Evolutionary conservation across 2,329 filamentous ascomycete species (phyloP).

Genomic region (Sarocladium kiliense): DNA sequence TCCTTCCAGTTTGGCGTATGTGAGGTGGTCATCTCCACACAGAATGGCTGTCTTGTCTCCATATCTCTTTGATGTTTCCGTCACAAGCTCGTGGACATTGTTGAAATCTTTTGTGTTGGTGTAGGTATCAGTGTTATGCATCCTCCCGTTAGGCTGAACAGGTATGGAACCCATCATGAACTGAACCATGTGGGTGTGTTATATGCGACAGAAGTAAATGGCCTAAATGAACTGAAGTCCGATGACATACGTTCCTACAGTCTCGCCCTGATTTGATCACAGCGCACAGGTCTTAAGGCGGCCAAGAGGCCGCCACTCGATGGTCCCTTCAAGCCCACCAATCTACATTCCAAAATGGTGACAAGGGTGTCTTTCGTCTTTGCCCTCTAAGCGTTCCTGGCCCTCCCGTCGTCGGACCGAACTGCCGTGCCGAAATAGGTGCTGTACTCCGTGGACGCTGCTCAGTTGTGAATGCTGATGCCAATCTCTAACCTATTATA

Average conservation of each 20-base stretch:
- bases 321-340: background rate
- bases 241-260: background rate
- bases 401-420: background rate
- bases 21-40: constrained; percentile 10
- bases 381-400: background rate
- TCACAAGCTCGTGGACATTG: background rate
- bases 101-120: background rate
- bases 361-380: background rate
- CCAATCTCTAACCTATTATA: background rate
- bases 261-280: background rate
- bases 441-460: background rate
- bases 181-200: background rate
- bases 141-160: background rate
- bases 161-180: constrained; percentile 1
- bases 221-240: background rate
- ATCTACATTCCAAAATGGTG: background rate
- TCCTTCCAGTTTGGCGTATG: constrained; percentile 10
- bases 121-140: background rate
- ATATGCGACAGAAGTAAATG: background rate
- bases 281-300: background rate
- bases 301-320: background rate
- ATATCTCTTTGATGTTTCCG: background rate
- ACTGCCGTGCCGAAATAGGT: background rate
- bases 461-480: background rate
- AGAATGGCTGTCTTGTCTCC: constrained; percentile 11